Evolutionary conservation across 352 stramenopile genomes (phyloP).

Genomic region (Phytophthora melonis): DNA sequence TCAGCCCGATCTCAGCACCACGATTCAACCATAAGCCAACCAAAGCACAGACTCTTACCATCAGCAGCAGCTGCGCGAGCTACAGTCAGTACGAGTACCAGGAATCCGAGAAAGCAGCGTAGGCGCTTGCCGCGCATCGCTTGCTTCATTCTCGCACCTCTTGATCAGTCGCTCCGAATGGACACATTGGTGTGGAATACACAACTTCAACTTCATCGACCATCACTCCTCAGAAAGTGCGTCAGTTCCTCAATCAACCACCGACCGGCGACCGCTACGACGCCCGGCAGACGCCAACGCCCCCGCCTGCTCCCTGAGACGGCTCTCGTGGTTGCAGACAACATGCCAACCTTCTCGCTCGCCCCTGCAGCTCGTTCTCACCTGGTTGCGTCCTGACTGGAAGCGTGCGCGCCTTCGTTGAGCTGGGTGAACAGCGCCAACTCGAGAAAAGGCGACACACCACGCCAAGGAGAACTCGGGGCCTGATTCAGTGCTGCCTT

Average conservation of each 20-base stretch:
- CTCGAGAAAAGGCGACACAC: slow-evolving; percentile 38
- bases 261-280: neutral
- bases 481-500: slow-evolving; percentile 24
- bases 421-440: slow-evolving; percentile 25
- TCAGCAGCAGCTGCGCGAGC: slow-evolving; percentile 49
- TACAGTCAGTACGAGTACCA: slow-evolving; percentile 23
- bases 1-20: neutral
- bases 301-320: slow-evolving; percentile 2
- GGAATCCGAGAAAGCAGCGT: neutral
- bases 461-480: slow-evolving; percentile 4
- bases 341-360: slow-evolving; percentile 20
- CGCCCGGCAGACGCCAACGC: slow-evolving; percentile 1
- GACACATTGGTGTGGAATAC: slow-evolving; percentile 17
- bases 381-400: slow-evolving; percentile 26
- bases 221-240: slow-evolving; percentile 47
- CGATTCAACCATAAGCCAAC: neutral
- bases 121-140: neutral
- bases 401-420: slow-evolving; percentile 13
- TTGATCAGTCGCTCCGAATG: slow-evolving; percentile 16
- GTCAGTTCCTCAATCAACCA: neutral
- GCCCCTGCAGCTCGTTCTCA: slow-evolving; percentile 24
- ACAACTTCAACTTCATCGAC: slow-evolving; percentile 42
- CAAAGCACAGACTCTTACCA: slow-evolving; percentile 35
- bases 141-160: slow-evolving; percentile 1
- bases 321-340: slow-evolving; percentile 25